Conservation (phyloP, 805 yeast genomes). For the Cyberlindnera veronae region DNA sequence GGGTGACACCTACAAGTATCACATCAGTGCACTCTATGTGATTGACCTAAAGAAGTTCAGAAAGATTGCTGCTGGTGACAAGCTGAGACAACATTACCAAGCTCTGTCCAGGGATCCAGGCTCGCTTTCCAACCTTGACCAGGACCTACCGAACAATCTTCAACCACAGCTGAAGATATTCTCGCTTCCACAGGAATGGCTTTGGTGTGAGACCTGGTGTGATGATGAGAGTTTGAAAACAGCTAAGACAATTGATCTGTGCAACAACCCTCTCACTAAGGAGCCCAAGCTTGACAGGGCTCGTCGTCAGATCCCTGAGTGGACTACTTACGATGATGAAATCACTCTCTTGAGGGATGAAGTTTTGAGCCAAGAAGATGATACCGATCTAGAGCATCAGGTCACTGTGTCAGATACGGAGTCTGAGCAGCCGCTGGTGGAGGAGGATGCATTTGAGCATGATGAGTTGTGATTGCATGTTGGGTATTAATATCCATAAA, state of each 20-base stretch:
- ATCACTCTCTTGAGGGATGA: conserved; percentile 33
- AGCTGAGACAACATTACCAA: conserved; percentile 81
- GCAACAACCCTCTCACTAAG: conserved; percentile 79
- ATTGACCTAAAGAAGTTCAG: conserved; percentile 73
- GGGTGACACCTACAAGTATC: conserved; percentile 52
- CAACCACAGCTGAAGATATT: conserved; percentile 65
- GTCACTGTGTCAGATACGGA: not conserved
- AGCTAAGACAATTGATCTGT: conserved; percentile 80
- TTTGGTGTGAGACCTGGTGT: conserved; percentile 96
- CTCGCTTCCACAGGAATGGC: conserved; percentile 79
- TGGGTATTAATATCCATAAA: too few relatives aligned
- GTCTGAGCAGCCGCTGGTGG: too few relatives aligned
- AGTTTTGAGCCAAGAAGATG: conserved; percentile 5
- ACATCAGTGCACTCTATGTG: conserved; percentile 80
- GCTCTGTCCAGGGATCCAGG: conserved; percentile 71
- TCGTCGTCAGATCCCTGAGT: conserved; percentile 71
- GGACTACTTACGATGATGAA: conserved; percentile 63
- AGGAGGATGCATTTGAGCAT: not conserved
- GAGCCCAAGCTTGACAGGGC: conserved; percentile 79
- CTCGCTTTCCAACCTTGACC: conserved; percentile 82
- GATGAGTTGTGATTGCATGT: not conserved
- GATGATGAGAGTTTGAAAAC: conserved; percentile 52
- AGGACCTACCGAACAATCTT: conserved; percentile 87
- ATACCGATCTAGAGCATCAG: not conserved
- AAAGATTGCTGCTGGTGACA: conserved; percentile 68